Evolutionary conservation across 257 asterid genomes (phyloP).

Genomic region (Gentiana dahurica): DNA sequence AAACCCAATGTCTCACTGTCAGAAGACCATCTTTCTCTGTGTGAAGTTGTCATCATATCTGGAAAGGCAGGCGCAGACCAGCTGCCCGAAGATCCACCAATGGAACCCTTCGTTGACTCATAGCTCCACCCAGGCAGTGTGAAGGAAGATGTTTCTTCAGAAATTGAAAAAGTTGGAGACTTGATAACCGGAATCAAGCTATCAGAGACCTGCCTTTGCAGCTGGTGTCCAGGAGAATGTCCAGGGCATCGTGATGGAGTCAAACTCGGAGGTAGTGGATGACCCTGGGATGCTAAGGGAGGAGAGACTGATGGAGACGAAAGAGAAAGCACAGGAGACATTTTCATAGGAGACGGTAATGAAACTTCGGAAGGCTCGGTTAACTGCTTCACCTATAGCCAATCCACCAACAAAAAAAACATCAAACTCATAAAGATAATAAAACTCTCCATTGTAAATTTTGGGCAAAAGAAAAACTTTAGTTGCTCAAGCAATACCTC

Average conservation of each 20-base stretch:
- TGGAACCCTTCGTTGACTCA: conserved; percentile 65
- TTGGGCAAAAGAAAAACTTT: no score
- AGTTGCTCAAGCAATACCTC: conserved; percentile 16
- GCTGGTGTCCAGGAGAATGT: conserved; percentile 57
- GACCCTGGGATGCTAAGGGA: conserved; percentile 59
- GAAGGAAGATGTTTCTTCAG: conserved; percentile 59
- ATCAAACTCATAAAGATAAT: not conserved
- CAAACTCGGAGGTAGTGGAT: conserved; percentile 49
- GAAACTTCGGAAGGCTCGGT: conserved; percentile 42
- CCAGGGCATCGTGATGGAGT: conserved; percentile 73
- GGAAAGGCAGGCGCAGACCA: conserved; percentile 78
- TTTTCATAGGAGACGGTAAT: conserved; percentile 53
- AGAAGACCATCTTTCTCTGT: conserved; percentile 89
- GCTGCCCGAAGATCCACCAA: conserved; percentile 75
- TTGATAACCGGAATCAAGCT: conserved; percentile 50
- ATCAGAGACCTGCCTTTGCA: conserved; percentile 66
- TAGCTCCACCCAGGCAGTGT: conserved; percentile 54
- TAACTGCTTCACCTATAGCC: conserved; percentile 49
- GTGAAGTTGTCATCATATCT: conserved; percentile 43
- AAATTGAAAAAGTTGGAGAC: conserved; percentile 63
- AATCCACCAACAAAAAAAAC: not conserved
- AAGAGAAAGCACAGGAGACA: conserved; percentile 62
- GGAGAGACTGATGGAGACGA: conserved; percentile 62
- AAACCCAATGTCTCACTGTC: conserved; percentile 71
- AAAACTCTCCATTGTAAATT: not conserved